phyloP scores from a whole-genome alignment of 768 basidiomycete species.

The Rhodocollybia butyracea region DNA sequence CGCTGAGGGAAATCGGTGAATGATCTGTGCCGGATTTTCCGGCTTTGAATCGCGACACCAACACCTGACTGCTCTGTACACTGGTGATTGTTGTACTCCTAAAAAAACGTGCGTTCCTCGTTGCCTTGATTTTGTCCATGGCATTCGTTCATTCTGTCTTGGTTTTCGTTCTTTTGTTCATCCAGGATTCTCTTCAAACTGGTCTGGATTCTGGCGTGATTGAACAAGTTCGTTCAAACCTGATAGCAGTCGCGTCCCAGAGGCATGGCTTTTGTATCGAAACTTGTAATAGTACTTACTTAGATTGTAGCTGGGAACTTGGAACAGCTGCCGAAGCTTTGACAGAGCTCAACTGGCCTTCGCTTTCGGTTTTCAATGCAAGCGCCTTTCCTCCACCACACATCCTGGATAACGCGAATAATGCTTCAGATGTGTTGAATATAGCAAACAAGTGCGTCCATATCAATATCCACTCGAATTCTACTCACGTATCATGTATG shows the following conservation, averaged over 20 bases:
- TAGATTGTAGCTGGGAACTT: slow-evolving; percentile 50
- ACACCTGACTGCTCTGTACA: too few species aligned
- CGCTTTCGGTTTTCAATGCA: slow-evolving; percentile 46
- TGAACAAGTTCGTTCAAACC: slow-evolving; percentile 16
- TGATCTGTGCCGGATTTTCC: too few species aligned
- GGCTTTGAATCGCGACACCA: too few species aligned
- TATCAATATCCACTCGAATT: background rate
- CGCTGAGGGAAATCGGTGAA: too few species aligned
- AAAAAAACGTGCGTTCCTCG: background rate
- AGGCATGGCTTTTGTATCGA: slow-evolving; percentile 17
- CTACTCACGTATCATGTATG: background rate
- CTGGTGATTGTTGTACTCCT: too few species aligned
- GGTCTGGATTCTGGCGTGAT: slow-evolving; percentile 17
- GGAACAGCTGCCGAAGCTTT: slow-evolving; percentile 58
- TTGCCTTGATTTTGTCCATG: background rate
- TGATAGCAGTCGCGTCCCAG: slow-evolving; percentile 24
- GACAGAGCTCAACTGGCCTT: slow-evolving; percentile 47
- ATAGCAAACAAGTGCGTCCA: slow-evolving; percentile 36
- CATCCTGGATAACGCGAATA: slow-evolving; percentile 22
- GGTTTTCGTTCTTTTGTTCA: background rate
- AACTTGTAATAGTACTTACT: background rate
- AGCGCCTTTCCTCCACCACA: slow-evolving; percentile 39
- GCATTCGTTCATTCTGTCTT: background rate
- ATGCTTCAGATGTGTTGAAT: slow-evolving; percentile 36
- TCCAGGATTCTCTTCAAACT: slow-evolving; percentile 1